Percentiles rank a stretch among this genome's conserved stretches.
Conservation (phyloP, 2,329 filamentous ascomycete species). For the Zasmidium cellare region DNA sequence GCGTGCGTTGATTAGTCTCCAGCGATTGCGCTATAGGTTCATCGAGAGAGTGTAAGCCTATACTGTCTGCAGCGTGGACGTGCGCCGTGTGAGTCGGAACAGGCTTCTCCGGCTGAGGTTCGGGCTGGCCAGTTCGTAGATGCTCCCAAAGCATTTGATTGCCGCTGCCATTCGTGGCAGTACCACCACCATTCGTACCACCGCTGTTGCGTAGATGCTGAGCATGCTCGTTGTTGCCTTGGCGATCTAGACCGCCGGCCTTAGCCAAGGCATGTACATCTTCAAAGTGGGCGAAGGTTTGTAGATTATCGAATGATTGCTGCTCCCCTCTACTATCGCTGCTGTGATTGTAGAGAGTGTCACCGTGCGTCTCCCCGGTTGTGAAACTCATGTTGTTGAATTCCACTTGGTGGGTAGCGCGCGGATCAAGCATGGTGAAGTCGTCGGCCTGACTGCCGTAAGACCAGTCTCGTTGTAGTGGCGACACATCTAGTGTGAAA, state of each 20-base stretch:
- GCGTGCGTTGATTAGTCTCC: not conserved
- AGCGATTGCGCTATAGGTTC: conserved; percentile 2
- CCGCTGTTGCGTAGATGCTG: not conserved
- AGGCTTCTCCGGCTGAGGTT: conserved; percentile 7
- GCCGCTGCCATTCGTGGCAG: no score
- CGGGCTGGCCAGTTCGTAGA: conserved; percentile 18
- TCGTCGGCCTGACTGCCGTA: conserved; percentile 2
- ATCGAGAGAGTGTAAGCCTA: conserved; percentile 6
- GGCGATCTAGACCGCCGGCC: not conserved
- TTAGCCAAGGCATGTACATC: not conserved
- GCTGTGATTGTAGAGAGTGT: not conserved
- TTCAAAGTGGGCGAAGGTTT: not conserved
- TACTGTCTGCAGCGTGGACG: conserved; percentile 15
- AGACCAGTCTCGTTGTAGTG: conserved; percentile 6
- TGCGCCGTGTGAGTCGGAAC: conserved; percentile 25
- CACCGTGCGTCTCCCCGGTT: not conserved
- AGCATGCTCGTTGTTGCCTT: not conserved
- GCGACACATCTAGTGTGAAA: conserved; percentile 15
- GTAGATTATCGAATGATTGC: not conserved
- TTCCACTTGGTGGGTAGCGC: not conserved
- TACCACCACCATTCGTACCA: not conserved
- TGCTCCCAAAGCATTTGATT: conserved; percentile 23
- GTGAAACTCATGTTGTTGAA: not conserved
- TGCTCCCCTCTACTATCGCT: conserved; percentile 1
- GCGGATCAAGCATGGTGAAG: not conserved